phyloP scores from a whole-genome alignment of 2,329 filamentous ascomycete species.

The Trichoderma brevicompactum region DNA sequence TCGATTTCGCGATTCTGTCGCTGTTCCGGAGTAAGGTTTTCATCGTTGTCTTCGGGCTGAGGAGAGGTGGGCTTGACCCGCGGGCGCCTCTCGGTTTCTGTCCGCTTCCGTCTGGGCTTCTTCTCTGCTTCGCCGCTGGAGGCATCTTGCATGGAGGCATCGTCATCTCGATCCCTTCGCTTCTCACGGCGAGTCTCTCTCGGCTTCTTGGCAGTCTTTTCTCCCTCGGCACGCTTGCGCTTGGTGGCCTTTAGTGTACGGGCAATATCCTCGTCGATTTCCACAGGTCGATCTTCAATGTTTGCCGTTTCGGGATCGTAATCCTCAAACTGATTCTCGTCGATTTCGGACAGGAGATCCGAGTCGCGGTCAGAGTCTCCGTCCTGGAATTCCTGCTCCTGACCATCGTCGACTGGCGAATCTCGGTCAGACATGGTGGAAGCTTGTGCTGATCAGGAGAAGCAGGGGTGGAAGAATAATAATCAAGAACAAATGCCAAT shows the following conservation, averaged over 20 bases:
- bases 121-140: constrained; percentile 50
- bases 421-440: constrained; percentile 53
- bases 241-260: constrained; percentile 68
- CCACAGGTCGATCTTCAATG: constrained; percentile 66
- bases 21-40: constrained; percentile 81
- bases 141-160: constrained; percentile 54
- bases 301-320: constrained; percentile 68
- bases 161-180: constrained; percentile 54
- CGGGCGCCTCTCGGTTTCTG: constrained; percentile 54
- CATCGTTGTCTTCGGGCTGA: constrained; percentile 74
- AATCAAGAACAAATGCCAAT: neutral
- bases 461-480: neutral
- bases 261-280: constrained; percentile 69
- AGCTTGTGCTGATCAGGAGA: constrained; percentile 1
- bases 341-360: constrained; percentile 68
- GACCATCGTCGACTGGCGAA: constrained; percentile 49
- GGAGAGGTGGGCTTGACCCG: constrained; percentile 51
- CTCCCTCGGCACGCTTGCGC: constrained; percentile 67
- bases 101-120: constrained; percentile 53
- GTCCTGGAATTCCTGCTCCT: constrained; percentile 48
- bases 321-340: constrained; percentile 71
- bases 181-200: constrained; percentile 74
- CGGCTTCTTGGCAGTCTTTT: constrained; percentile 68
- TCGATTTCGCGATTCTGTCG: constrained; percentile 82
- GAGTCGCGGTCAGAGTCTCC: constrained; percentile 60